Percentiles rank a stretch among this genome's conserved stretches.
phyloP scores from a whole-genome alignment of 345 rosid genomes.

The Rhodamnia argentea region DNA sequence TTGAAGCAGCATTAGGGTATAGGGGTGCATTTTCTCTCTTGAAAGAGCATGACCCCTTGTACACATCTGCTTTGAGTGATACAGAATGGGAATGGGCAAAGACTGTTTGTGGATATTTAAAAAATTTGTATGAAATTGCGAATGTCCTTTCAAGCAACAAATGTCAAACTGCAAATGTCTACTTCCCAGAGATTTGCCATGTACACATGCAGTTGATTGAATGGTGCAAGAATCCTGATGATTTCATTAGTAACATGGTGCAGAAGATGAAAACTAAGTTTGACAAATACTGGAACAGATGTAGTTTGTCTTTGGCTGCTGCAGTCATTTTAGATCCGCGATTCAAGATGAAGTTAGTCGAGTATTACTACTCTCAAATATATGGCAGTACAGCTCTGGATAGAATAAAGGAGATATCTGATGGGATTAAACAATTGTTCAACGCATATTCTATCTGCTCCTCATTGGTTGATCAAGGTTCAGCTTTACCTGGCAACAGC shows the following conservation, averaged over 20 bases:
- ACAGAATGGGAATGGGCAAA: conserved; percentile 79
- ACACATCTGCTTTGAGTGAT: conserved; percentile 45
- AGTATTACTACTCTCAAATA: conserved; percentile 85
- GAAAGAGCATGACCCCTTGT: conserved; percentile 51
- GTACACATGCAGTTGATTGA: conserved; percentile 79
- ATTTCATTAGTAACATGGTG: conserved; percentile 50
- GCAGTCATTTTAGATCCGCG: conserved; percentile 93
- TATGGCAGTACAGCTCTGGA: conserved; percentile 87
- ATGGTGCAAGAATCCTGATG: conserved; percentile 81
- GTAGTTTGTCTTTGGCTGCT: conserved; percentile 76
- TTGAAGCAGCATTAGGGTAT: conserved; percentile 65
- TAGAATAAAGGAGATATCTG: conserved; percentile 71
- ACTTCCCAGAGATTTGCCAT: conserved; percentile 79
- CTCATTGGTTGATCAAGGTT: conserved; percentile 63
- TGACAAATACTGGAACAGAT: conserved; percentile 81
- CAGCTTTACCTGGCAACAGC: conserved; percentile 66
- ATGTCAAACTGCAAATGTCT: conserved; percentile 73
- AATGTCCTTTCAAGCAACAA: conserved; percentile 43
- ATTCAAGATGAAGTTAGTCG: conserved; percentile 91
- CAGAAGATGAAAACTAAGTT: conserved; percentile 73
- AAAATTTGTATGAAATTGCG: conserved; percentile 49
- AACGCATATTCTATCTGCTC: conserved; percentile 77
- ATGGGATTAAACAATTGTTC: conserved; percentile 73
- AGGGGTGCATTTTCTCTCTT: conserved; percentile 47
- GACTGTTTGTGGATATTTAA: conserved; percentile 47